Percentiles rank a stretch among this genome's conserved stretches.
Conservation (phyloP, 176 grass and related monocot species). For the Oropetium thomaeum region DNA sequence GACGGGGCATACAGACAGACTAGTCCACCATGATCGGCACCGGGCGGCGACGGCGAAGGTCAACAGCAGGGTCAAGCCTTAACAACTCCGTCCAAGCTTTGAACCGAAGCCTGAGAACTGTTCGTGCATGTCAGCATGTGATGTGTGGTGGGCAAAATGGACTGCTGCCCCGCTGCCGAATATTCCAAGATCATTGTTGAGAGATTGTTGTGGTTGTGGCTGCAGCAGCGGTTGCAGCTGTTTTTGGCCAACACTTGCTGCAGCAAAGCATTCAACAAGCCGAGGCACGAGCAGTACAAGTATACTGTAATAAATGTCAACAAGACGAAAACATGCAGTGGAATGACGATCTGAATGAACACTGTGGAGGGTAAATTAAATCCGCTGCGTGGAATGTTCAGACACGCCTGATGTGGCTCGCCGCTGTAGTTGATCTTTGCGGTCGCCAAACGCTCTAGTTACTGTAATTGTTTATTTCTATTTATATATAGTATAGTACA, state of each 20-base stretch:
- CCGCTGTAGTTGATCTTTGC: no score
- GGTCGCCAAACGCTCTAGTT: no score
- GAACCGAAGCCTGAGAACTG: not conserved
- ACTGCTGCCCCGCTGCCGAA: not conserved
- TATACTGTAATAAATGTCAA: not conserved
- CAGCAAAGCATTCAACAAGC: no score
- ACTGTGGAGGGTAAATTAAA: not conserved
- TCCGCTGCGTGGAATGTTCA: not conserved
- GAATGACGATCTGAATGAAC: not conserved
- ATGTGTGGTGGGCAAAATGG: not conserved
- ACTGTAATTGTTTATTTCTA: no score
- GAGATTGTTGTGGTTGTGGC: no score
- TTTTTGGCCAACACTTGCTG: no score
- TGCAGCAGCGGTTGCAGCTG: no score
- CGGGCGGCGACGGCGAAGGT: not conserved
- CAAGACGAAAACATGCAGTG: not conserved
- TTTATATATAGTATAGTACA: no score
- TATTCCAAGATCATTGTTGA: no score
- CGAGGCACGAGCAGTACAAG: not conserved
- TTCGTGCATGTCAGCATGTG: not conserved
- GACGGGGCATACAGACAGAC: not conserved
- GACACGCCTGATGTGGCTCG: no score
- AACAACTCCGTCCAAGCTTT: constrained; percentile 1
- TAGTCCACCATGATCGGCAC: no score
- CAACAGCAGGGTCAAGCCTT: constrained; percentile 12